phyloP scores from a whole-genome alignment of 768 basidiomycete genomes.

The Suillus lakei region DNA sequence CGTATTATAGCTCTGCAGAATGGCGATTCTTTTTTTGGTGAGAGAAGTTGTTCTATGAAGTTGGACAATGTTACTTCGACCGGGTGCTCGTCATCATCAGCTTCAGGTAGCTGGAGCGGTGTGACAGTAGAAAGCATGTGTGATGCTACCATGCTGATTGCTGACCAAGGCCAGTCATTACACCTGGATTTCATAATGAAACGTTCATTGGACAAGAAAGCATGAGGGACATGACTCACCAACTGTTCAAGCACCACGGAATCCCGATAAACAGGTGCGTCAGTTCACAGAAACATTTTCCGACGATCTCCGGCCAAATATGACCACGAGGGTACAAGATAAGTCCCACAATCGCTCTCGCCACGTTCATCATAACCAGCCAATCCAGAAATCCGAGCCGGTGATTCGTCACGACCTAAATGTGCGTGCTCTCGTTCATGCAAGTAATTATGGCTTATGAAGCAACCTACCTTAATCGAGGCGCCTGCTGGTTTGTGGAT shows the following conservation, averaged over 20 bases:
- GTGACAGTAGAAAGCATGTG: not conserved
- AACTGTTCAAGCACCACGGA: conserved; percentile 2
- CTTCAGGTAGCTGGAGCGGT: not conserved
- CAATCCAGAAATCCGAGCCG: not conserved
- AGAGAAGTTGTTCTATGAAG: conserved; percentile 8
- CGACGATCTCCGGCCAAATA: not conserved
- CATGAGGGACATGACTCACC: not conserved
- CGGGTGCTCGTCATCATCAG: not conserved
- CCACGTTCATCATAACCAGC: not conserved
- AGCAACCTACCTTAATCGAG: conserved; percentile 1
- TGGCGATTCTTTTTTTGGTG: not conserved
- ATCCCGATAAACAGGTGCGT: not conserved
- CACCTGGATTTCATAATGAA: not conserved
- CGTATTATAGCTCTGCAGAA: not conserved
- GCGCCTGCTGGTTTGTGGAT: conserved; percentile 4
- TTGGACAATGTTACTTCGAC: not conserved
- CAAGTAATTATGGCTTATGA: not conserved
- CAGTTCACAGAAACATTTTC: not conserved
- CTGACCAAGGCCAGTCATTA: conserved; percentile 1
- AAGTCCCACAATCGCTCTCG: not conserved
- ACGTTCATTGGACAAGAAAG: not conserved
- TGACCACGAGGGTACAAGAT: not conserved
- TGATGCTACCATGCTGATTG: not conserved
- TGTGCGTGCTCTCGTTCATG: not conserved
- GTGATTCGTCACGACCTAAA: not conserved